These are phyloP conservation scores for Closterium sp. DNA, from an alignment of 139 green algal genomes.

Conservation along the genomic window DNA sequence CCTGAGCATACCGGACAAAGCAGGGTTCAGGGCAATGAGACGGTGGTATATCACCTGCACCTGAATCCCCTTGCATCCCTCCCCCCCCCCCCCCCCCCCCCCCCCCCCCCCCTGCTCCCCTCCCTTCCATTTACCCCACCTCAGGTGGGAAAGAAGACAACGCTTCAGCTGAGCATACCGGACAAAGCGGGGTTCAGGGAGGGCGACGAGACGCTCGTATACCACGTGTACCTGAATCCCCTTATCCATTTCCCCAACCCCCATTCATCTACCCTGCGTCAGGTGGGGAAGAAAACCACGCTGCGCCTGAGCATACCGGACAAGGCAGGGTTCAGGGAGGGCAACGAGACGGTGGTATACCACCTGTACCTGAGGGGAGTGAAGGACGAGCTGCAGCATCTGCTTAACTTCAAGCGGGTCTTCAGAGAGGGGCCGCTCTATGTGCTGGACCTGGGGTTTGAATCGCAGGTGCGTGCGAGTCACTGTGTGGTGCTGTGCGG, in stretches of 20 bases:
- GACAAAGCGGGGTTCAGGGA: constrained; percentile 29
- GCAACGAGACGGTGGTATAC: constrained; percentile 31
- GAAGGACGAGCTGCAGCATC: constrained; percentile 19
- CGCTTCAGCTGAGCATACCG: not conserved
- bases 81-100: no score
- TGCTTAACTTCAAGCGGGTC: constrained; percentile 25
- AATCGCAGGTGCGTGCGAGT: not conserved
- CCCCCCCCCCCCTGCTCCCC: no score
- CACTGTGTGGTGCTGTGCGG: no score
- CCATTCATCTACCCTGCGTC: not conserved
- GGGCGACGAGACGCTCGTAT: constrained; percentile 17
- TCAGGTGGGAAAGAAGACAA: not conserved
- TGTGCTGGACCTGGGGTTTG: not conserved
- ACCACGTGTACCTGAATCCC: not conserved
- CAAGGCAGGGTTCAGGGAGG: constrained; percentile 28
- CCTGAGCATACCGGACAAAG: constrained; percentile 14
- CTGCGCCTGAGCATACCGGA: constrained; percentile 6
- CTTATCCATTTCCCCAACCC: no score
- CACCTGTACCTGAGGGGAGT: constrained; percentile 9
- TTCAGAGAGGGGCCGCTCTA: constrained; percentile 8
- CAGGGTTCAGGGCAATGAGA: constrained; percentile 35
- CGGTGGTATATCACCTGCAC: constrained; percentile 22
- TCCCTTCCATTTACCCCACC: no score
- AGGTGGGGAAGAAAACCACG: not conserved
- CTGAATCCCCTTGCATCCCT: not conserved